A percentile compares a stretch with the other conserved stretches of the same genome.
phyloP scores from a whole-genome alignment of 2,329 filamentous ascomycete species.

The Didymella glomerata region DNA sequence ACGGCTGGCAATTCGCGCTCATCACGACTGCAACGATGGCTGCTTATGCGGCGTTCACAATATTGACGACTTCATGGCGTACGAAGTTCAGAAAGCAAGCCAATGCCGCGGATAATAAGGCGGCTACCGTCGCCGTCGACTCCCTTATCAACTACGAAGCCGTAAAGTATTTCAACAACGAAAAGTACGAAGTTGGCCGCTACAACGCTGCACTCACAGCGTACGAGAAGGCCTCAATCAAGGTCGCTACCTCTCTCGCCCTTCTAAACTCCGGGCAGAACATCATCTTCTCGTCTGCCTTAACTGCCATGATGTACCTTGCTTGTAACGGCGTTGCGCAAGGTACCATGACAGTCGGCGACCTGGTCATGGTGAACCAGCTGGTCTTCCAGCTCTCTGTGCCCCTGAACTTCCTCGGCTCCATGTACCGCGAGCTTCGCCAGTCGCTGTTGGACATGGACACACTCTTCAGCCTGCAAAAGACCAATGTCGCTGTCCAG shows the following conservation, averaged over 20 bases:
- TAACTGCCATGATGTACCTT: conserved; percentile 98
- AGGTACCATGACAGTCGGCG: conserved; percentile 86
- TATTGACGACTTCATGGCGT: conserved; percentile 94
- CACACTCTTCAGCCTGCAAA: conserved; percentile 95
- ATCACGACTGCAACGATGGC: conserved; percentile 93
- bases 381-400: conserved; percentile 98
- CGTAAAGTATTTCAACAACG: conserved; percentile 99
- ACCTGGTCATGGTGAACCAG: conserved; percentile 98
- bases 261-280: conserved; percentile 96
- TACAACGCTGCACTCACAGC: conserved; percentile 87
- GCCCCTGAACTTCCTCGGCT: conserved; percentile 96
- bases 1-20: conserved; percentile 87
- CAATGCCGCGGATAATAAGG: conserved; percentile 95
- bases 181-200: conserved; percentile 88
- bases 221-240: conserved; percentile 95
- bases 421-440: conserved; percentile 92
- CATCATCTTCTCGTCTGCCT: conserved; percentile 91
- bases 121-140: conserved; percentile 93
- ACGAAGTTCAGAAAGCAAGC: conserved; percentile 95
- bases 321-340: conserved; percentile 87
- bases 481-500: conserved; percentile 87
- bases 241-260: conserved; percentile 91
- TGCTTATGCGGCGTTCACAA: conserved; percentile 95
- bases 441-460: conserved; percentile 98
- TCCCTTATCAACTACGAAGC: conserved; percentile 99